Base-by-base conservation (phyloP, 805 yeast genomes). In the Ogataea minuta region DNA sequence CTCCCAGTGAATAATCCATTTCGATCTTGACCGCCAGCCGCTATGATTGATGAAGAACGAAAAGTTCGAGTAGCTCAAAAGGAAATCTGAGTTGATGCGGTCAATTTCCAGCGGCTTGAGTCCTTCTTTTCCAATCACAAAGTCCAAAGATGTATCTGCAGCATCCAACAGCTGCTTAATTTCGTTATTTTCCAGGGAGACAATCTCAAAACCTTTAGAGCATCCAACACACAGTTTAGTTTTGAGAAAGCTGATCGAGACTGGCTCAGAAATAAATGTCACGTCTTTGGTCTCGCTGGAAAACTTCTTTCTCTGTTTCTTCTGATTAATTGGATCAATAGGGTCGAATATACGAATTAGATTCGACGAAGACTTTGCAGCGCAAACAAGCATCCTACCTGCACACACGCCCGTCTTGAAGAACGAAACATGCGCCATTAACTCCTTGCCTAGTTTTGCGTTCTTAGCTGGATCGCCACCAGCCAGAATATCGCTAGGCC, bases 141-240 rank as follows among this genome's bases (percentile, higher is more conserved):
- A 93, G 56, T 93, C 99, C 38, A 93, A 71, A 13, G 97, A 88
- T 0, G 98, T 95, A 57, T 93, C 99, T 0, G 98, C 99, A n/a
- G 96, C 96, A 65, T 93, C 98, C 53, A 93, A 70, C 36, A 93
- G 74, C 8, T 93, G 80, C 63, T 93, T 97, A 63, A 85, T 88
- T 44, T 81, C 85, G 43, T 86, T 83, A 37, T 84, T 86, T 44
- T 84, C 85, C 29, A 90, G 70, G 12, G 95, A 84, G 25, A 93
- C 89, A 55, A 93, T 88, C 66, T 93, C 98, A 68, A 93, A 93
- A 0, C 99, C 99, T 60, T 84, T 87, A 20, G 95, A 82, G 56
- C 99, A 93, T 17, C 99, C 99, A 48, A 93, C 84, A 68, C 97
- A 91, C 46, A 93, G 67, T 55, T 84, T 85, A 4, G 90, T 81